Conservation (phyloP, 208 protist species). For the Acanthamoeba culbertsoni region DNA sequence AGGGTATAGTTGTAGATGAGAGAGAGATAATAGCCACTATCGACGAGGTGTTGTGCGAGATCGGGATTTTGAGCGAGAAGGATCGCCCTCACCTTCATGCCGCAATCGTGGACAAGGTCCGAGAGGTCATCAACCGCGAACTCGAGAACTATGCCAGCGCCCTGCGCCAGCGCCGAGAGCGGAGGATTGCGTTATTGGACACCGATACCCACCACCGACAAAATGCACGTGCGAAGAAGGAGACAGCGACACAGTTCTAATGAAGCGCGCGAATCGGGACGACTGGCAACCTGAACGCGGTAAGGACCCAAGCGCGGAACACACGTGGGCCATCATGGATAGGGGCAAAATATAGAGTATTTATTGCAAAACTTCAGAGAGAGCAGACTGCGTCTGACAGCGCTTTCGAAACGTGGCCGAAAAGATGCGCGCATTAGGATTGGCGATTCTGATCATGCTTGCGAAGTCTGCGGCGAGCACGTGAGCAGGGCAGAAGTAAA, state of each 20-base stretch:
- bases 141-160: background rate
- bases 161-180: background rate
- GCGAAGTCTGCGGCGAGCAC: background rate
- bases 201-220: background rate
- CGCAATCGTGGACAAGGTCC: background rate
- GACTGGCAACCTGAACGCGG: background rate
- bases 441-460: background rate
- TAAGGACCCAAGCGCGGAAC: no score
- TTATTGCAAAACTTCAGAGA: no score
- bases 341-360: no score
- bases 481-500: background rate
- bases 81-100: background rate
- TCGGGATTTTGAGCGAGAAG: background rate
- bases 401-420: background rate
- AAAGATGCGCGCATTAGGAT: background rate
- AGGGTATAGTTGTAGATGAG: background rate
- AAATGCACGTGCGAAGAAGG: background rate
- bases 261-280: no score
- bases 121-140: slow-evolving; percentile 9
- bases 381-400: background rate
- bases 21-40: background rate
- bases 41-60: slow-evolving; percentile 22
- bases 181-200: background rate
- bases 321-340: no score
- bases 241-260: no score